phyloP scores from a whole-genome alignment of 2,329 filamentous ascomycete species.

The Microdochium bolleyi region DNA sequence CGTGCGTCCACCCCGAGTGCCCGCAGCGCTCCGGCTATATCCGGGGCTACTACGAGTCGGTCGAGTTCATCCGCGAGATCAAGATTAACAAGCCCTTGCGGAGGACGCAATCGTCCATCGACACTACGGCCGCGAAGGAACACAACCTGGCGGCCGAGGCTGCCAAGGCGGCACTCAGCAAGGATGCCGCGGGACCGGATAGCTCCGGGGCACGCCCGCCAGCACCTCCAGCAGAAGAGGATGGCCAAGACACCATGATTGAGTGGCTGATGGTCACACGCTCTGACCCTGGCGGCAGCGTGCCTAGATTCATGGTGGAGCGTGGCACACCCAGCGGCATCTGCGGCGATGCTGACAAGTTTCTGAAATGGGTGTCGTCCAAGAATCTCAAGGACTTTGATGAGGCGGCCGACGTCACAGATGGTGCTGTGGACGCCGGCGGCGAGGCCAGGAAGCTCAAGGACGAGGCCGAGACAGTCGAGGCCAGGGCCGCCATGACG shows the following conservation, averaged over 20 bases:
- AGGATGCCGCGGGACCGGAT: conserved; percentile 18
- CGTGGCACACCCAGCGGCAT: conserved; percentile 78
- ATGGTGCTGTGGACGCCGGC: too few species aligned
- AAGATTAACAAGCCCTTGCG: conserved; percentile 41
- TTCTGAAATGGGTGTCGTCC: conserved; percentile 62
- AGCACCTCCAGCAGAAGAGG: conserved; percentile 9
- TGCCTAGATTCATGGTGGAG: conserved; percentile 87
- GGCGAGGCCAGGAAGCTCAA: conserved; percentile 6
- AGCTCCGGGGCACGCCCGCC: conserved; percentile 3
- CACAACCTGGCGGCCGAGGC: conserved; percentile 20
- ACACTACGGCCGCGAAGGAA: conserved; percentile 17
- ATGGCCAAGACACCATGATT: conserved; percentile 37
- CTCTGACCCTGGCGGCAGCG: conserved; percentile 80
- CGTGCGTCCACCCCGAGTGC: conserved; percentile 68
- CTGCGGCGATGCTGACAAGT: conserved; percentile 70
- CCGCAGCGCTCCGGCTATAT: conserved; percentile 66
- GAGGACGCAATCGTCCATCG: conserved; percentile 34
- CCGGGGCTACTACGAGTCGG: conserved; percentile 80
- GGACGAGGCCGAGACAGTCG: conserved; percentile 16
- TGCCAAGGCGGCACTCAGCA: conserved; percentile 14
- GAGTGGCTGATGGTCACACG: conserved; percentile 94
- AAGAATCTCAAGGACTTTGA: conserved; percentile 27
- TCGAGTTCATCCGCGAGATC: conserved; percentile 84
- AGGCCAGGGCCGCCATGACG: conserved; percentile 14
- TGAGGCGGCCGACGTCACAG: conserved; percentile 9